Evolutionary conservation across 78 protist genomes (phyloP).

Genomic region (Monosiga brevicollis): DNA sequence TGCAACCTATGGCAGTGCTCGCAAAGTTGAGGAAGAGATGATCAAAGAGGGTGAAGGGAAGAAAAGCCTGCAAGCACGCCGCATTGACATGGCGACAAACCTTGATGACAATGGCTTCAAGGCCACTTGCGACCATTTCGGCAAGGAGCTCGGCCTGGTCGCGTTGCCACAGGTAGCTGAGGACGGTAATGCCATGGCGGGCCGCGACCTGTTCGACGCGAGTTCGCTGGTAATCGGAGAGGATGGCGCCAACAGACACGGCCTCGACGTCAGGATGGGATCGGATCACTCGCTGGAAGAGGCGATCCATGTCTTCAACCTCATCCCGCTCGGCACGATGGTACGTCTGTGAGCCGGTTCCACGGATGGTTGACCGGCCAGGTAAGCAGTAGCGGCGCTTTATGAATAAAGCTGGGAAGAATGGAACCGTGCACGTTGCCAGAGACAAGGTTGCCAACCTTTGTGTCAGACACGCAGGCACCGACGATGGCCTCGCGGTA

Average conservation of each 20-base stretch:
- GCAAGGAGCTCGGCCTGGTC: constrained; percentile 56
- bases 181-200: constrained; percentile 62
- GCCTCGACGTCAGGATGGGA: constrained; percentile 58
- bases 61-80: no score
- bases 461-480: not conserved
- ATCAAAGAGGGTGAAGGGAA: no score
- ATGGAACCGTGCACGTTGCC: not conserved
- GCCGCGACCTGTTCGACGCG: constrained; percentile 79
- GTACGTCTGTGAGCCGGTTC: no score
- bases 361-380: not conserved
- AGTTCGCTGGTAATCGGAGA: constrained; percentile 83
- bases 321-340: constrained; percentile 52
- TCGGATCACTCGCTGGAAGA: constrained; percentile 33
- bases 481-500: constrained; percentile 35
- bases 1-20: constrained; percentile 12
- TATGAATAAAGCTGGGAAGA: not conserved
- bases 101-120: constrained; percentile 69
- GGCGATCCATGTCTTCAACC: constrained; percentile 76
- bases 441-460: not conserved
- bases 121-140: constrained; percentile 63
- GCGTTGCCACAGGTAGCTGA: constrained; percentile 79
- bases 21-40: no score
- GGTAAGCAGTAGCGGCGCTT: not conserved
- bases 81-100: constrained; percentile 67
- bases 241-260: constrained; percentile 88